phyloP scores from a whole-genome alignment of 2,329 filamentous ascomycete genomes.

The Cladophialophora chaetospira region DNA sequence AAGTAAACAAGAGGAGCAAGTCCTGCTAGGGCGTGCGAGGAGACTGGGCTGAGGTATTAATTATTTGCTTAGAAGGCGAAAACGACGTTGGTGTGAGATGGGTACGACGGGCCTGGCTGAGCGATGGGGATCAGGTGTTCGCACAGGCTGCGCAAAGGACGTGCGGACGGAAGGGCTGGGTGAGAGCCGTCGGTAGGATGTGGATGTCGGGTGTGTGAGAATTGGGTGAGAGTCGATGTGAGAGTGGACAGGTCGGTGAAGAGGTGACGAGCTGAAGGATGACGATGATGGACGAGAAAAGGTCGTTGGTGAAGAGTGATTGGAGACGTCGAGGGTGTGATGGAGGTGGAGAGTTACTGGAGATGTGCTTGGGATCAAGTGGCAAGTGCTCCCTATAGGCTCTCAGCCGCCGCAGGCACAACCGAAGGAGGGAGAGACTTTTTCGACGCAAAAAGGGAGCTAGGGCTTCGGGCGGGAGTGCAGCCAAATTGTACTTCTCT shows the following conservation, averaged over 20 bases:
- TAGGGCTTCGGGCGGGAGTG: constrained; percentile 27
- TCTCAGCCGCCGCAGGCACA: constrained; percentile 26
- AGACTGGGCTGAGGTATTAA: constrained; percentile 26
- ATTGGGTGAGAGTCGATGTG: constrained; percentile 28
- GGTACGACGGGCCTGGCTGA: constrained; percentile 18
- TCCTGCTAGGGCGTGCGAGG: constrained; percentile 28
- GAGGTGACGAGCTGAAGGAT: constrained; percentile 35
- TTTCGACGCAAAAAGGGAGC: constrained; percentile 12
- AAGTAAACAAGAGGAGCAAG: constrained; percentile 20
- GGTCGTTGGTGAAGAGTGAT: constrained; percentile 34
- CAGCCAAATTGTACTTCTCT: constrained; percentile 12
- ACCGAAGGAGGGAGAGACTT: constrained; percentile 18
- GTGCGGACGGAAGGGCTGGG: constrained; percentile 13
- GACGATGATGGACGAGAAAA: constrained; percentile 31
- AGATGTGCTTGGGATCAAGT: constrained; percentile 24
- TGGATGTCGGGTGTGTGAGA: constrained; percentile 20
- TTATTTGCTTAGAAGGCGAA: constrained; percentile 21
- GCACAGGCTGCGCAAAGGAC: constrained; percentile 13
- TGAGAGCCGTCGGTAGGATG: constrained; percentile 14
- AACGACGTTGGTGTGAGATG: constrained; percentile 19
- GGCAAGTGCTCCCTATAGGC: constrained; percentile 22
- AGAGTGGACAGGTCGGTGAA: constrained; percentile 36
- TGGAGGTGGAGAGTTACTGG: constrained; percentile 28
- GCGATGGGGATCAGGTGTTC: constrained; percentile 26
- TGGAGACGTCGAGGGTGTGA: constrained; percentile 24